Evolutionary conservation across 1,139 yeast species (phyloP).

Genomic region (Sugiyamaella novakii): DNA sequence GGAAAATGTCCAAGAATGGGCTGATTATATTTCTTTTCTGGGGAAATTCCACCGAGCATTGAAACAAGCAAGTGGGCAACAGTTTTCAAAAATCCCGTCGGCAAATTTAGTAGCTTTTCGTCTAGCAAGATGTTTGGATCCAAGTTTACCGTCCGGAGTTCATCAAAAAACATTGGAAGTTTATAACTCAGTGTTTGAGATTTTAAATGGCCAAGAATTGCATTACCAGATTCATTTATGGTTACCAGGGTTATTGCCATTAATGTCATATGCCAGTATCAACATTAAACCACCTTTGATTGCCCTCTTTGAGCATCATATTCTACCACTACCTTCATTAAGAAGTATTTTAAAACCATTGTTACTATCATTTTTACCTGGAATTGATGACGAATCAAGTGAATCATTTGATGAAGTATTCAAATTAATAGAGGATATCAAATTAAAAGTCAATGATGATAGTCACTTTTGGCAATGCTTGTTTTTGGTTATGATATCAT

Average conservation of each 20-base stretch:
- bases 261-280: slow-evolving; percentile 84
- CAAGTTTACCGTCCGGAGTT: slow-evolving; percentile 88
- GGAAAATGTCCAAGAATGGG: slow-evolving; percentile 94
- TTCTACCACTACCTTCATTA: slow-evolving; percentile 55
- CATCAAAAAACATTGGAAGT: slow-evolving; percentile 85
- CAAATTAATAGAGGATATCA: slow-evolving; percentile 61
- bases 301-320: slow-evolving; percentile 56
- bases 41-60: slow-evolving; percentile 76
- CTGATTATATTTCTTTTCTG: slow-evolving; percentile 92
- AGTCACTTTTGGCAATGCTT: slow-evolving; percentile 84
- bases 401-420: slow-evolving; percentile 71
- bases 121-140: slow-evolving; percentile 65
- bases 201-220: slow-evolving; percentile 43
- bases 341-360: slow-evolving; percentile 66
- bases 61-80: slow-evolving; percentile 37
- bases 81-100: slow-evolving; percentile 49
- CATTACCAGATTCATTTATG: slow-evolving; percentile 52
- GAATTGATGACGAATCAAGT: slow-evolving; percentile 88
- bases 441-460: slow-evolving; percentile 62
- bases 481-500: slow-evolving; percentile 72
- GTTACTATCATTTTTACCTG: slow-evolving; percentile 74
- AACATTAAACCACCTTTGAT: slow-evolving; percentile 79
- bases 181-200: slow-evolving; percentile 67
- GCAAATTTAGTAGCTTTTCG: slow-evolving; percentile 44
- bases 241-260: slow-evolving; percentile 88